Conservation (phyloP, 352 stramenopile genomes). For the Globisporangium apiculatum region DNA sequence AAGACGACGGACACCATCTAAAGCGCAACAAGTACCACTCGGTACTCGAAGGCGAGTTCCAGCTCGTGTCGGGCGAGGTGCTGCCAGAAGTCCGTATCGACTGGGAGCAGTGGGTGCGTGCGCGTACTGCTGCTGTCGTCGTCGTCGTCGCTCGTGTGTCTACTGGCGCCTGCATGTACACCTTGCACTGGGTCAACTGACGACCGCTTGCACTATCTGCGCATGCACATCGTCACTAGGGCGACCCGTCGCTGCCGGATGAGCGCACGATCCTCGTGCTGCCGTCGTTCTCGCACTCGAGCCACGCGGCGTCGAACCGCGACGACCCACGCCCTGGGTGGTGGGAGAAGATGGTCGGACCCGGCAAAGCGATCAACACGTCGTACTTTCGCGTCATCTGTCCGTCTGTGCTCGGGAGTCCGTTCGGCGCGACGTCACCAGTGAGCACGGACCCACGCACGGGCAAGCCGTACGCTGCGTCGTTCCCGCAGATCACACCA, state of each 20-base stretch:
- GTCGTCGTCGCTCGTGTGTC: no score
- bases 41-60: constrained; percentile 53
- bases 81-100: constrained; percentile 59
- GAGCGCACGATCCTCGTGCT: constrained; percentile 78
- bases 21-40: constrained; percentile 73
- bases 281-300: constrained; percentile 85
- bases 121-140: not conserved
- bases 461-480: constrained; percentile 50
- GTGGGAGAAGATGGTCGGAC: constrained; percentile 87
- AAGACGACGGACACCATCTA: constrained; percentile 20
- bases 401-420: constrained; percentile 75
- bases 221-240: constrained; percentile 11
- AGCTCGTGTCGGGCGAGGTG: constrained; percentile 41
- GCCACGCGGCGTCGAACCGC: constrained; percentile 74
- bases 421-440: constrained; percentile 79
- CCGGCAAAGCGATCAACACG: constrained; percentile 82
- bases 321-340: constrained; percentile 74
- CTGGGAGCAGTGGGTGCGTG: constrained; percentile 72
- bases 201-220: not conserved
- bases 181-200: not conserved
- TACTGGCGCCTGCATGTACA: not conserved
- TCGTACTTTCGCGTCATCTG: constrained; percentile 87
- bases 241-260: constrained; percentile 54
- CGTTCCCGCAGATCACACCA: constrained; percentile 80
- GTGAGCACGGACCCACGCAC: constrained; percentile 51